These are phyloP conservation scores for Fusarium continuum DNA, from an alignment of 2,329 filamentous ascomycete genomes.

Conservation along the genomic window DNA sequence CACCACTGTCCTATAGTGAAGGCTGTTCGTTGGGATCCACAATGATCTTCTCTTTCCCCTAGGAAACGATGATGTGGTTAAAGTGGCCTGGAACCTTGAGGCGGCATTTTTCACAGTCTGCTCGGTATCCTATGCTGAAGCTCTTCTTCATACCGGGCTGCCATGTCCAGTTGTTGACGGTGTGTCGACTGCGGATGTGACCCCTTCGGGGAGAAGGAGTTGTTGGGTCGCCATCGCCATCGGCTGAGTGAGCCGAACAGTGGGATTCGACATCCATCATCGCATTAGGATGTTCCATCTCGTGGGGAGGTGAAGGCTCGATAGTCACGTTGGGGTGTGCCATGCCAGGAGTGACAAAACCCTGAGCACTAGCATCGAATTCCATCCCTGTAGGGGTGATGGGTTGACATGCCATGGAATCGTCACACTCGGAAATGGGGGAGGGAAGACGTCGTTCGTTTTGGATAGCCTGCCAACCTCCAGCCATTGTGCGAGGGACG, in stretches of 20 bases:
- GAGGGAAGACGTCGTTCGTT: conserved; percentile 65
- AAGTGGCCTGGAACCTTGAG: conserved; percentile 81
- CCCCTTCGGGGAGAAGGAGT: conserved; percentile 62
- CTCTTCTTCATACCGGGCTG: conserved; percentile 73
- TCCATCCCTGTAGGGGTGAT: conserved; percentile 46
- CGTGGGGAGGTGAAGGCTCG: conserved; percentile 46
- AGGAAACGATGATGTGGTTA: conserved; percentile 78
- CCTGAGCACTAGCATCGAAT: conserved; percentile 48
- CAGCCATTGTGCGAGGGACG: conserved; percentile 60
- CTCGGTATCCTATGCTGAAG: conserved; percentile 81
- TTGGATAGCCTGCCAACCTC: conserved; percentile 63
- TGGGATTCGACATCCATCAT: conserved; percentile 51
- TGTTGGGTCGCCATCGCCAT: conserved; percentile 49
- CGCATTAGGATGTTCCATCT: conserved; percentile 53
- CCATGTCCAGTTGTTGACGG: conserved; percentile 67
- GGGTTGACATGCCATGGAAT: conserved; percentile 53
- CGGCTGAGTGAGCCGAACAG: conserved; percentile 35
- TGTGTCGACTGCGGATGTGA: conserved; percentile 67
- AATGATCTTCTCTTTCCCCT: conserved; percentile 48
- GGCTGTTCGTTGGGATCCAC: conserved; percentile 36
- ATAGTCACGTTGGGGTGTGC: conserved; percentile 21
- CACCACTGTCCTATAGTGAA: conserved; percentile 41
- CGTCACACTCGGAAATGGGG: conserved; percentile 67
- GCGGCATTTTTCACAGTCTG: conserved; percentile 81
- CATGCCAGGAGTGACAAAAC: conserved; percentile 45